Evolutionary conservation across 1,139 yeast species (phyloP), one percentile per base, ranked within the genome.

Genomic region (Magnusiomyces sp.): DNA sequence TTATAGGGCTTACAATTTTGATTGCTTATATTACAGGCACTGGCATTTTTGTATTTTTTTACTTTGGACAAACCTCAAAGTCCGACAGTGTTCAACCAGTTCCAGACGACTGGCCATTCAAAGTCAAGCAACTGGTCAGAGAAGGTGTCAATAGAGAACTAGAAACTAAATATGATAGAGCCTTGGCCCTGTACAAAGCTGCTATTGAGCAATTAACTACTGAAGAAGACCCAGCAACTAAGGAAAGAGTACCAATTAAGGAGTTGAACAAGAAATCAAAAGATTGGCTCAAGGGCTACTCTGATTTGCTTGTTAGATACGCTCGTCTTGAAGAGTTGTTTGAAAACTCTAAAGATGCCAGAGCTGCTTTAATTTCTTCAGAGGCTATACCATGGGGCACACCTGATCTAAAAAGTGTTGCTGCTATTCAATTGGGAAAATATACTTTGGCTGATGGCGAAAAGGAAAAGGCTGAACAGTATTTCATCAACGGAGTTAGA

Each of bases 401-500:
- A 50, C 41, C 48, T 5, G 45, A 56, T 43, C 50, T 60, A 51
- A 57, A 66, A 53, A 57, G 65, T 54, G 48, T 58, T 53, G 62
- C 65, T 34, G 54, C 60, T 5, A 53, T 60, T 48, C 61, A 60
- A 58, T 58, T 62, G 46, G 55, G 62, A 53, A 46, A 59, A 58
- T 45, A 59, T 51, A 51, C 51, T 53, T 31, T 55, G 49, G 62
- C 57, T 6, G 57, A 58, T 3, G 57, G 62, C 0, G 60, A 63
- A 41, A 47, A 57, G 2, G 53, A 58, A 1, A 66, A 63, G 16
- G 71, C 73, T 39, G 69, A 72, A 32, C 45, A 53, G 2, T 71
- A 72, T 49, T 63, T 76, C 45, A 58, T 69, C 42, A 66, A 78
- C 45, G 68, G 79, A 1, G 61, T 78, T 14, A 33, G 38, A 14